phyloP scores from a whole-genome alignment of 352 stramenopile species.

The Plasmopara viticola region DNA sequence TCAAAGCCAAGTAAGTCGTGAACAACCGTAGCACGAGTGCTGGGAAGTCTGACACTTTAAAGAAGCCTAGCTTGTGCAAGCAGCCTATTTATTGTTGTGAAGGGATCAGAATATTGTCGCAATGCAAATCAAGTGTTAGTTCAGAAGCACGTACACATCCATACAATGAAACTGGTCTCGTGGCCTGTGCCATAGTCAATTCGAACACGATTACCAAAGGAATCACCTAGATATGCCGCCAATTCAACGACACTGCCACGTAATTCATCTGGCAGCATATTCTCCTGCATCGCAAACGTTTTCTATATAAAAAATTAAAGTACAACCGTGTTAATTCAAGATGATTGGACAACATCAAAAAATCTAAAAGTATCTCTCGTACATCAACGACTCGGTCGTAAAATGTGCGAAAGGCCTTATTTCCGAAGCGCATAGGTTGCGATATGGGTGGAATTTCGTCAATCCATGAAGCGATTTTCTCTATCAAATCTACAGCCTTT shows the following conservation, averaged over 20 bases:
- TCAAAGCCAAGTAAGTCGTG: slow-evolving; percentile 91
- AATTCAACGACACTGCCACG: slow-evolving; percentile 87
- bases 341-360: neutral
- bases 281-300: slow-evolving; percentile 48
- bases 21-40: slow-evolving; percentile 89
- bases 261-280: slow-evolving; percentile 46
- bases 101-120: slow-evolving; percentile 7
- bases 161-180: slow-evolving; percentile 97
- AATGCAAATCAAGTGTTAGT: neutral
- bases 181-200: slow-evolving; percentile 99
- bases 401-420: slow-evolving; percentile 91
- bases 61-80: slow-evolving; percentile 88
- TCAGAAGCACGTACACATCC: slow-evolving; percentile 65
- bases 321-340: slow-evolving; percentile 3
- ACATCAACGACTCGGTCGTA: slow-evolving; percentile 79
- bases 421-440: slow-evolving; percentile 93
- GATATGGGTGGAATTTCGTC: slow-evolving; percentile 89
- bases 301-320: slow-evolving; percentile 23
- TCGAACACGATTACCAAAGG: slow-evolving; percentile 94
- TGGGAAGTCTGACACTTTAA: slow-evolving; percentile 77
- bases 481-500: slow-evolving; percentile 51
- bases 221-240: slow-evolving; percentile 91
- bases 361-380: slow-evolving; percentile 1
- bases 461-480: slow-evolving; percentile 79
- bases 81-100: slow-evolving; percentile 33